Percentiles rank a stretch among this genome's conserved stretches.
Conservation (phyloP, 495 filamentous ascomycete species). For the Cairneyella variabilis region DNA sequence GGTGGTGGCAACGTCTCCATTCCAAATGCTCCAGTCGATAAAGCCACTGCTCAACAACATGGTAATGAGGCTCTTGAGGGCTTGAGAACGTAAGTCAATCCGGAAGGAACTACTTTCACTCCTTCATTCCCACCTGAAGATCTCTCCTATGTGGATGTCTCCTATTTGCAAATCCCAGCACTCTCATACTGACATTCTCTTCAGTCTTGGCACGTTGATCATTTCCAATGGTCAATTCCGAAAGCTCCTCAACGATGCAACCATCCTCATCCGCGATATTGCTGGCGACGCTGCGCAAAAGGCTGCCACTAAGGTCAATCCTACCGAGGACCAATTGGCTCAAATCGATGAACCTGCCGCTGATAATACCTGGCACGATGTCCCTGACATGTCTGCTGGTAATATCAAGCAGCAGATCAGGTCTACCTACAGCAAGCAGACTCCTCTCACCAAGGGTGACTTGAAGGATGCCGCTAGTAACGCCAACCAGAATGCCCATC, state of each 20-base stretch:
- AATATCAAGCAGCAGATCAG: conserved; percentile 65
- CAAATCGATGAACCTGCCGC: conserved; percentile 81
- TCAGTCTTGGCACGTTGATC: conserved; percentile 81
- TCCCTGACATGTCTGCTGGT: conserved; percentile 70
- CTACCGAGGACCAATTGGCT: conserved; percentile 67
- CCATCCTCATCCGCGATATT: conserved; percentile 78
- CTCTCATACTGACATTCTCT: no score
- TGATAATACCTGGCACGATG: conserved; percentile 92
- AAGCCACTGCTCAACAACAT: conserved; percentile 73
- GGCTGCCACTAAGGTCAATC: conserved; percentile 73
- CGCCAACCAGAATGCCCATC: conserved; percentile 50
- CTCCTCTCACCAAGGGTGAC: conserved; percentile 43
- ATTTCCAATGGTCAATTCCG: conserved; percentile 97
- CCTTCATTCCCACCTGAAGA: neutral
- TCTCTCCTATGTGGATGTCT: neutral
- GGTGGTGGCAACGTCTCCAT: conserved; percentile 52
- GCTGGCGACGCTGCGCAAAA: conserved; percentile 85
- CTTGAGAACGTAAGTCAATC: neutral
- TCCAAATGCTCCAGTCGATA: conserved; percentile 66
- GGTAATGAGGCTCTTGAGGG: conserved; percentile 77
- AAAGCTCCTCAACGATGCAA: conserved; percentile 87
- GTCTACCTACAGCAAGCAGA: conserved; percentile 56
- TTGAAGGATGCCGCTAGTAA: conserved; percentile 51
- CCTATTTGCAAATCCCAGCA: no score
- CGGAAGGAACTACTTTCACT: neutral